Evolutionary conservation across 1,284 basidiomycete genomes (phyloP), one percentile per base, ranked within the genome.

Genomic region (Schizopora paradoxa): DNA sequence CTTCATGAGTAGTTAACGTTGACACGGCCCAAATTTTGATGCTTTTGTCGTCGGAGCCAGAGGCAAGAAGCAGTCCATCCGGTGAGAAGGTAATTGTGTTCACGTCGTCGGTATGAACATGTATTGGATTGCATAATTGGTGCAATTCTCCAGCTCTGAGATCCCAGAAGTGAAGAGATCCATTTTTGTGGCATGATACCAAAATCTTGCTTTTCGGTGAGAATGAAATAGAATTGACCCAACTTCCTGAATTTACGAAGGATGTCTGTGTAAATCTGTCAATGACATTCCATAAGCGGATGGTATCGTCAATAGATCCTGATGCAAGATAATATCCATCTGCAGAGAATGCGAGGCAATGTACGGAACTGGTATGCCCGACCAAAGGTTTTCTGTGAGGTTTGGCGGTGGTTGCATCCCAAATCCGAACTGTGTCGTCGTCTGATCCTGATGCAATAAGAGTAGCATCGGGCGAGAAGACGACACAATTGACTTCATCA

Each of bases 31-130:
- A 47, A 4, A 47, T 35, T 18, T 31, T 21, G 14, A 47, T 22
- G 5, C 39, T 47, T 18, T 27, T 41, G 22, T 47, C 45, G 13
- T 26, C 11, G 22, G 45, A 47, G n/a, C 40, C 40, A 6, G 45
- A 42, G 2, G 40, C 40, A 16, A 47, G 23, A 6, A 14, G 19
- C 25, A 1, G 33, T 16, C 28, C 38, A 28, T 43, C 40, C 11
- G 10, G 18, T 5, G 45, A 43, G 27, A 42, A 33, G 8, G 54
- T 54, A 16, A 54, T 50, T 19, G 45, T 34, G 40, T 46, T 52
- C 22, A 60, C 46, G 28, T 43, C 47, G 27, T 45, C 36, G 2
- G 29, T 42, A 32, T 58, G 55, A 19, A 48, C 56, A 39, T 42
- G 21, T 8, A 47, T 31, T n/a, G 39, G 35, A 18, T 29, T 28